Evolutionary conservation across 768 basidiomycete genomes (phyloP).

Genomic region (Symmetrospora coprosmae): DNA sequence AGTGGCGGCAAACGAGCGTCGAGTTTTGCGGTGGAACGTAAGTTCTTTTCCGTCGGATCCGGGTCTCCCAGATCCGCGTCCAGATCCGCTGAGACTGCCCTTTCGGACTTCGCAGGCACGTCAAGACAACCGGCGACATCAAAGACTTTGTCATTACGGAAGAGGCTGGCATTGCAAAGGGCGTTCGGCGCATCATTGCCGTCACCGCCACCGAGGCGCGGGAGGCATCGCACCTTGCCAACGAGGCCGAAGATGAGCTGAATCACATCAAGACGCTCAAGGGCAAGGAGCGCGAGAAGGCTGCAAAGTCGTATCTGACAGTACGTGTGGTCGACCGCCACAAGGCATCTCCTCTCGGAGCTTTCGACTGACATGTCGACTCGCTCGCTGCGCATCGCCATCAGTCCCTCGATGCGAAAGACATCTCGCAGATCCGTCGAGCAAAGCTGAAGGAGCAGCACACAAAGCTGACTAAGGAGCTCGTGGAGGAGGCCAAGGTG

Average conservation of each 20-base stretch:
- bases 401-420: slow-evolving; percentile 30
- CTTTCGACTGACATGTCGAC: background rate
- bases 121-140: slow-evolving; percentile 91
- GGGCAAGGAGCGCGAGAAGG: slow-evolving; percentile 71
- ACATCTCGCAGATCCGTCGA: slow-evolving; percentile 75
- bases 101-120: slow-evolving; percentile 49
- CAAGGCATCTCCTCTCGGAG: background rate
- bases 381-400: background rate
- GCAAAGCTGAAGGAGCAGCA: slow-evolving; percentile 63
- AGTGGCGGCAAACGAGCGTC: slow-evolving; percentile 79
- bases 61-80: too few relatives aligned
- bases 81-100: background rate
- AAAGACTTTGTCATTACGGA: slow-evolving; percentile 89
- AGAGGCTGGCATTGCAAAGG: slow-evolving; percentile 95
- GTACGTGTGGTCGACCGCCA: slow-evolving; percentile 47
- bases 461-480: slow-evolving; percentile 56
- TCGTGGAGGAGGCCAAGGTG: slow-evolving; percentile 74
- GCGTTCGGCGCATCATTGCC: slow-evolving; percentile 83
- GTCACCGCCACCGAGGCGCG: slow-evolving; percentile 89
- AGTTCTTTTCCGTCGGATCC: slow-evolving; percentile 36
- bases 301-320: slow-evolving; percentile 61
- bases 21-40: slow-evolving; percentile 98
- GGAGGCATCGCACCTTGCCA: slow-evolving; percentile 57
- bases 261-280: slow-evolving; percentile 47
- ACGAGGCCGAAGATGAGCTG: slow-evolving; percentile 50